Base-by-base conservation (phyloP, 805 yeast species). In the Cyberlindnera subsufficiens region DNA sequence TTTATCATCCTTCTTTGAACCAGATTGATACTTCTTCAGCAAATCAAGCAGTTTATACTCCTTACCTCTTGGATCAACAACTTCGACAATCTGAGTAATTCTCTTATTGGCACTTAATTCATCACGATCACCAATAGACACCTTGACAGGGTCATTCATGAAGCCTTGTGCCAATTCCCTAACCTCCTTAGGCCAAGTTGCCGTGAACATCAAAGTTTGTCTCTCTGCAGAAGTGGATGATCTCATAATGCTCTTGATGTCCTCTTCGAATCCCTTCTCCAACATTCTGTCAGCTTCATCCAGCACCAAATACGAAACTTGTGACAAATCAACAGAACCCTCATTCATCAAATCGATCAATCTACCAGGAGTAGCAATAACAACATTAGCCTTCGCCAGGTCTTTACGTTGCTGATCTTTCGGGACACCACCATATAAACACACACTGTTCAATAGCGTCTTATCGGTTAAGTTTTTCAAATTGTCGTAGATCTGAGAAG, bases 141-240 rank as follows among this genome's bases (percentile, higher is more conserved):
- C 86, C 64, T 86, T 89, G 38, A 88, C 87, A n/a, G 97, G 95
- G 13, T 63, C 56, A 18, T 74, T 77, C 95, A 93, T 86, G 66
- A 84, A 93, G 6, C 84, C 76, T 16, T 80, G 60, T 8, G 99
- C 99, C 49, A 93, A 74, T 50, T 88, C 95, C 60, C 98, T 82
- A 30, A 93, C 98, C 67, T 91, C 96, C 56, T 86, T 86, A n/a
- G 99, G 99, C 99, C 99, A 93, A 1, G 99, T 93, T n/a, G 99
- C 99, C 9, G 99, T 91, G 67, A 93, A 93, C 98, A 93, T 93
- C 50, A 93, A 73, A 0, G 99, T 93, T 66, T 91, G 98, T 68
- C 98, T 73, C 20, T 64, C 61, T 3, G 58, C 40, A 29, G 66
- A 58, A 19, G 75, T 69, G 14, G 87, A 74, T 44, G 71, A 68